Evolutionary conservation across 495 filamentous ascomycete species (phyloP), one percentile per base, ranked within the genome.

Genomic region (Aspergillus bridgeri): DNA sequence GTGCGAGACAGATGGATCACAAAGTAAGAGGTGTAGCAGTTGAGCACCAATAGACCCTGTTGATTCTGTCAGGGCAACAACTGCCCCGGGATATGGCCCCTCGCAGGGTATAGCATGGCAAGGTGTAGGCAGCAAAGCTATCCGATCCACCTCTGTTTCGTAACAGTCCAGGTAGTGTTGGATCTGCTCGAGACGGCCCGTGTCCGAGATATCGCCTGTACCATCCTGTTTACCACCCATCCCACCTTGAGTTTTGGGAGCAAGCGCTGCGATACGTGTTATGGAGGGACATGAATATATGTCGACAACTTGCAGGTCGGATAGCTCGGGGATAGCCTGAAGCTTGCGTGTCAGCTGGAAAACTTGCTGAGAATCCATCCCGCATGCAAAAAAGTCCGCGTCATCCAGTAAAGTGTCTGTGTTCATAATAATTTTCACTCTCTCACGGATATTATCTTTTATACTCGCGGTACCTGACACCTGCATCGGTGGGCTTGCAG

Each of bases 31-130:
- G 13, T 64, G 20, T 7, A 80, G 61, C 11, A 80, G 19, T 51
- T 76, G 68, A 8, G 29, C 68, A 11, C 77, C 77, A 0, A 78
- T 44, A 6, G 66, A 55, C 0, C 76, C 76, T 0, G 74, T 79
- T 5, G 75, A 78, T 3, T 76, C 77, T 2, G 76, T 78, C 1
- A 80, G 59, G 17, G 42, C 23, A 29, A 73, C 51, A 8, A 75
- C 58, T 7, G 21, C 66, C 18, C 13, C 33, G 13, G 51, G 49
- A 11, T 48, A 9, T n/a, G 1, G 7, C 24, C 25, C 21, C 18
- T 29, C n/a, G 3, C 6, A 44, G 18, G 25, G 18, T 8, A 50
- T 24, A 1, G 43, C 50, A 2, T 45, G 13, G 11, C 44, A 54
- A 20, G 42, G 6, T 7, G 44, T 7, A 19, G 44, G n/a, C 8